Evolutionary conservation across 805 yeast genomes (phyloP).

Genomic region (Yarrowia divulgata): DNA sequence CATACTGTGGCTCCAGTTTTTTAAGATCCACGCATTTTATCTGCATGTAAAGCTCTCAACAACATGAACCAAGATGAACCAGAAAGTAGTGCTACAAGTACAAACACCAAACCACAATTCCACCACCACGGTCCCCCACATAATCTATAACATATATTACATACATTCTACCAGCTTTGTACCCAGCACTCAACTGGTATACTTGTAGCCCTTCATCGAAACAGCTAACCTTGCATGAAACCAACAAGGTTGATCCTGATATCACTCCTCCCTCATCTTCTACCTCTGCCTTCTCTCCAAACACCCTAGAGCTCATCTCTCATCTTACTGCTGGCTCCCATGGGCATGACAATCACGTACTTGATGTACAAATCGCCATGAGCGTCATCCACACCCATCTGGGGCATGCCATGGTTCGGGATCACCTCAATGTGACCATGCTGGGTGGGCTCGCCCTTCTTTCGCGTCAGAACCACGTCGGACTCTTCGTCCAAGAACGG

Average conservation of each 20-base stretch:
- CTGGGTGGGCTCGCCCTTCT: conserved; percentile 59
- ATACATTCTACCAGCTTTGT: conserved; percentile 14
- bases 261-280: not conserved
- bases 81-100: too few relatives aligned
- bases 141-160: conserved; percentile 24
- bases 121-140: too few relatives aligned
- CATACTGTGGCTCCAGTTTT: too few relatives aligned
- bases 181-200: not conserved
- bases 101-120: too few relatives aligned
- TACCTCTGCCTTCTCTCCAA: not conserved
- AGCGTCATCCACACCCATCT: conserved; percentile 54
- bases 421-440: conserved; percentile 77
- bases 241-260: conserved; percentile 11
- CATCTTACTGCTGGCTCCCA: conserved; percentile 38
- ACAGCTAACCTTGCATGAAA: conserved; percentile 15
- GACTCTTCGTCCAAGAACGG: conserved; percentile 70
- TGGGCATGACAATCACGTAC: conserved; percentile 52
- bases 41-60: too few relatives aligned
- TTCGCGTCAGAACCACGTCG: conserved; percentile 58
- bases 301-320: conserved; percentile 27
- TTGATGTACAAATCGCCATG: conserved; percentile 59
- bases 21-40: too few relatives aligned
- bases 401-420: conserved; percentile 87
- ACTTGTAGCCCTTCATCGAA: not conserved
- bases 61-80: too few relatives aligned